Base-by-base conservation (phyloP, 83 land plant genomes). In the Picea abies region DNA sequence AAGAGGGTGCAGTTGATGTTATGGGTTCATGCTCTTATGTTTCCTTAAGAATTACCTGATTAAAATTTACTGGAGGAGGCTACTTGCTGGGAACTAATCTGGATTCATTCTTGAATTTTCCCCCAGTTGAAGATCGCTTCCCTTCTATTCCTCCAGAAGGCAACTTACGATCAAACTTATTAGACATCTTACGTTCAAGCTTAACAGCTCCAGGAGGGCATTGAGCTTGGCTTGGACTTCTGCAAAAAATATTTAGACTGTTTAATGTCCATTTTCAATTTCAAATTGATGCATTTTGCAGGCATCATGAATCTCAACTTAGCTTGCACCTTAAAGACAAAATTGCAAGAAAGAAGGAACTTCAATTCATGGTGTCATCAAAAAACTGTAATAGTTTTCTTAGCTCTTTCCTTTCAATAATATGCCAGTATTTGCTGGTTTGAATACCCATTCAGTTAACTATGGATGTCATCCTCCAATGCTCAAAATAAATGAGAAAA, bases 141-240 rank as follows among this genome's bases (percentile, higher is more conserved):
- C 49, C 35, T 17, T 37, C 76, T 37, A 37, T 15, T 70, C 15
- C 75, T 17, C 75, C 75, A 37, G 32, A 37, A 70, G 56, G 58
- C 49, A 39, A 2, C 77, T 71, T 44, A 44, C 47, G 47, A 44
- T 44, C 47, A 44, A 44, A 44, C 47, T 44, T 47, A 44, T 73
- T 73, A 1, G 56, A 19, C 77, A 44, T 8, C 77, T 44, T 73
- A n/a, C 77, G 77, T 0, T 73, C 77, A 19, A 9, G 25, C 77
- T 73, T 73, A 4, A 19, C 58, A 14, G 56, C 77, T 44, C 14
- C 58, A 44, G 56, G 77, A 19, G 47, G 56, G 25, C 15, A 0
- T 73, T 73, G 77, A 20, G 73, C 44, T 70, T 73, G 77, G 58
- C 77, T 73, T 73, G 77, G 77, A 44, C 77, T 73, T 44, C 77